These are phyloP conservation scores for Torulaspora microellipsoides DNA, from an alignment of 805 yeast genomes.

Conservation along the genomic window DNA sequence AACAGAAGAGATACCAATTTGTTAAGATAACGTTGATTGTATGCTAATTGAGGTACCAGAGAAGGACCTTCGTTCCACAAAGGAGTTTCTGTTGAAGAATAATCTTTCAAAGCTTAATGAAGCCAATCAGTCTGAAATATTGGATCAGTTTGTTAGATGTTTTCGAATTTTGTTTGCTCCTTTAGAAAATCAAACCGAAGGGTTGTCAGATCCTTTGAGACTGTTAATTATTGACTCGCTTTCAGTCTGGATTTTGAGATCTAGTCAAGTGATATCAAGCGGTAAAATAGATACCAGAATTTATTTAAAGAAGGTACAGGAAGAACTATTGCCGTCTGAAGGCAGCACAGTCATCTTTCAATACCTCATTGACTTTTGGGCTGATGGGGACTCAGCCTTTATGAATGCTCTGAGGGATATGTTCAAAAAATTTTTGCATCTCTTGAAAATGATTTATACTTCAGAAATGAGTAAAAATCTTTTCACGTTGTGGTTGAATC, in stretches of 20 bases:
- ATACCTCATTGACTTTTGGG: conserved; percentile 64
- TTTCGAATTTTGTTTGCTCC: conserved; percentile 8
- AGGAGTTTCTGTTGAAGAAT: conserved; percentile 10
- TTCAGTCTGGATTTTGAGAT: conserved; percentile 60
- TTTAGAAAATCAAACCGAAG: conserved; percentile 7
- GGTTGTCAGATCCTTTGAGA: conserved; percentile 14
- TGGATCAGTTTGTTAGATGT: conserved; percentile 5
- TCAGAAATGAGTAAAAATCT: conserved; percentile 20
- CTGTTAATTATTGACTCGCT: conserved; percentile 54
- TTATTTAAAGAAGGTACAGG: conserved; percentile 8
- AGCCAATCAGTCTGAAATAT: conserved; percentile 3
- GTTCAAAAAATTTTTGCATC: conserved; percentile 47
- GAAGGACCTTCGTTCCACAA: background rate
- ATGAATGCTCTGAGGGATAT: conserved; percentile 64
- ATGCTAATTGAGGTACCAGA: background rate
- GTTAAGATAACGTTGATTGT: no score
- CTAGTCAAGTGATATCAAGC: conserved; percentile 38
- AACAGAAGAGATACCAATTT: no score
- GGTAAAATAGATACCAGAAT: conserved; percentile 17
- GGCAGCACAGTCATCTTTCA: conserved; percentile 39
- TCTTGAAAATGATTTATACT: conserved; percentile 34
- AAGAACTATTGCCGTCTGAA: conserved; percentile 18
- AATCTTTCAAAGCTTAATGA: conserved; percentile 12
- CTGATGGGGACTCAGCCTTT: conserved; percentile 64
- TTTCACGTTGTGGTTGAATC: conserved; percentile 44